A percentile compares a stretch with the other conserved stretches of the same genome.
phyloP scores from a whole-genome alignment of 345 rosid genomes.

The Eucalyptus leucophloia region DNA sequence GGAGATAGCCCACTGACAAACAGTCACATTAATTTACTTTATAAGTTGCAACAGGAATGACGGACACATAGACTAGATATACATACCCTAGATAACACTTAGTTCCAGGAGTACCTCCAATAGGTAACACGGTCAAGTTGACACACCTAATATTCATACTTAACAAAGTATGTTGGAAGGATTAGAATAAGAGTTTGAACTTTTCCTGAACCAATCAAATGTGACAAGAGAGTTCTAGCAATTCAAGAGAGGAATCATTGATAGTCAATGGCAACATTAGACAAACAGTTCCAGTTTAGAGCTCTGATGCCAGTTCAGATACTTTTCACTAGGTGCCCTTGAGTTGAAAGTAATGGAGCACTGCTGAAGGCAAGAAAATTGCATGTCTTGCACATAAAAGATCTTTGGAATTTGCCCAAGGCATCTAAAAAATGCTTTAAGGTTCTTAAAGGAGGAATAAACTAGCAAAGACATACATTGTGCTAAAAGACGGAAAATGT shows the following conservation, averaged over 20 bases:
- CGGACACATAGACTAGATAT: not conserved
- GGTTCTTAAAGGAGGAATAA: not conserved
- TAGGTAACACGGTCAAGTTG: not conserved
- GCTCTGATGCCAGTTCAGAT: not conserved
- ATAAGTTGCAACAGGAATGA: not conserved
- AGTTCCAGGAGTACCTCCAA: not conserved
- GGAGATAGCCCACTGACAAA: not conserved
- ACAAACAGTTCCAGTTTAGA: not conserved
- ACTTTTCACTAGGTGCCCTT: not conserved
- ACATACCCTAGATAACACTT: not conserved
- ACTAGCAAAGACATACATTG: not conserved
- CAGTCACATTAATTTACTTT: not conserved
- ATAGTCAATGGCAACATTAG: not conserved
- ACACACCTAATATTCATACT: not conserved
- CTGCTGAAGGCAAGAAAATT: not conserved
- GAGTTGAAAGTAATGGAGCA: not conserved
- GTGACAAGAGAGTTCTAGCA: not conserved
- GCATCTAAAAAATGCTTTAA: not conserved
- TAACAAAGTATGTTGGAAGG: not conserved
- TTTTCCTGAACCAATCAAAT: not conserved
- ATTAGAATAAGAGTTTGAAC: not conserved
- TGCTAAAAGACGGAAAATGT: not conserved
- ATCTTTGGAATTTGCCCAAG: not conserved
- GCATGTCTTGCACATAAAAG: not conserved
- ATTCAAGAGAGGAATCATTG: not conserved